These are phyloP conservation scores for Harrya chromipes DNA, from an alignment of 768 basidiomycete genomes.

Conservation along the genomic window DNA sequence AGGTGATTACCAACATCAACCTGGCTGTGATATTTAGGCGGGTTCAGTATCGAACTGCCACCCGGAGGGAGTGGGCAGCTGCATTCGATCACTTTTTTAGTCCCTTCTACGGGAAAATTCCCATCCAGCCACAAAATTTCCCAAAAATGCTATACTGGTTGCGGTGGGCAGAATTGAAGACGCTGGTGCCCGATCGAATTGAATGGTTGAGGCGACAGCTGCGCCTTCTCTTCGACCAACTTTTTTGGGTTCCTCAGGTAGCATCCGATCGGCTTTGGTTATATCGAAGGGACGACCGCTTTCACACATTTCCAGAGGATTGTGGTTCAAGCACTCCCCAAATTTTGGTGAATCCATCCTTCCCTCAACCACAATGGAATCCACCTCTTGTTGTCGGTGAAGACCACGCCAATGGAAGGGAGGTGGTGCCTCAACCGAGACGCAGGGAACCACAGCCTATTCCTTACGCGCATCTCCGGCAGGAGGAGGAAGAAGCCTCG, in stretches of 20 bases:
- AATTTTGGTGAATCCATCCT: not conserved
- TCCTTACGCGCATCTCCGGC: too few species aligned
- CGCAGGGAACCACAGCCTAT: too few species aligned
- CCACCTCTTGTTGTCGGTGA: too few species aligned
- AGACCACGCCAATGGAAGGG: too few species aligned
- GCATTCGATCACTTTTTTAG: constrained; percentile 1
- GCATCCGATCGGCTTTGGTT: not conserved
- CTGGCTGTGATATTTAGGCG: not conserved
- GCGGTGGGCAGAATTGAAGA: constrained; percentile 2
- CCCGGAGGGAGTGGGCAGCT: not conserved
- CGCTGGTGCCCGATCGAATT: not conserved
- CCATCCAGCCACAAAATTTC: constrained; percentile 1
- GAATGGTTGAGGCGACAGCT: not conserved
- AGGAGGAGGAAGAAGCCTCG: too few species aligned
- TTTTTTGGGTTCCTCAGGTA: constrained; percentile 1
- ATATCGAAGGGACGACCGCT: not conserved
- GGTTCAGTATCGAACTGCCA: not conserved
- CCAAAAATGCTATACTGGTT: constrained; percentile 2
- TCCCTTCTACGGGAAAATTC: not conserved
- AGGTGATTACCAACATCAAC: not conserved
- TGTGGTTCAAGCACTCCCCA: constrained; percentile 1
- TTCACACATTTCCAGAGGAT: not conserved
- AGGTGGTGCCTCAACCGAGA: too few species aligned
- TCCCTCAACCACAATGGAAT: not conserved
- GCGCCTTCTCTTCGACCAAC: not conserved